These are phyloP conservation scores for Fusarium subtropicale DNA, from an alignment of 2,329 filamentous ascomycete species.

Conservation along the genomic window DNA sequence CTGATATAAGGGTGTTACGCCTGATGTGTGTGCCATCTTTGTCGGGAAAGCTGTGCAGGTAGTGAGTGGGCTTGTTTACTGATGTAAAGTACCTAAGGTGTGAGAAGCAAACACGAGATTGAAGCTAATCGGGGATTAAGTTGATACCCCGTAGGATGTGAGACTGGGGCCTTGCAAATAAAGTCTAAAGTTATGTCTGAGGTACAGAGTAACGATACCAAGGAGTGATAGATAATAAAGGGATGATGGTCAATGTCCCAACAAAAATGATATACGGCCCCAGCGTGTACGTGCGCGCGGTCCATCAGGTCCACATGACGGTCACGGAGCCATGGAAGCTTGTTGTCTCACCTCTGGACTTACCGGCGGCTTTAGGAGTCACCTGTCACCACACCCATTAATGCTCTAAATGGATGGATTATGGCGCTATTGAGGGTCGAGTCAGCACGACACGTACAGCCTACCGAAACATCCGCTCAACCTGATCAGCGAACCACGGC, in stretches of 20 bases:
- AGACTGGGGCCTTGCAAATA: neutral
- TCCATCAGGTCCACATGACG: neutral
- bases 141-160: too few relatives aligned
- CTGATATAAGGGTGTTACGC: slow-evolving; percentile 64
- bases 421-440: neutral
- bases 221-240: neutral
- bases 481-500: neutral
- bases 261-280: neutral
- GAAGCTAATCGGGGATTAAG: too few relatives aligned
- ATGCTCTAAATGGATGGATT: neutral
- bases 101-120: neutral
- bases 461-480: neutral
- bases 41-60: too few relatives aligned
- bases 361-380: neutral
- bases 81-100: too few relatives aligned
- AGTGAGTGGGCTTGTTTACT: neutral
- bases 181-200: too few relatives aligned
- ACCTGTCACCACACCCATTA: neutral
- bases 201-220: neutral
- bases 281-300: neutral
- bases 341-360: neutral
- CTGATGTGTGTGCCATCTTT: slow-evolving; percentile 36
- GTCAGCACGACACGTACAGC: neutral
- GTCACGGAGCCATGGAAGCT: neutral
- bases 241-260: neutral